Evolutionary conservation across 345 rosid genomes (phyloP).

Genomic region (Pugionium dolabratum): DNA sequence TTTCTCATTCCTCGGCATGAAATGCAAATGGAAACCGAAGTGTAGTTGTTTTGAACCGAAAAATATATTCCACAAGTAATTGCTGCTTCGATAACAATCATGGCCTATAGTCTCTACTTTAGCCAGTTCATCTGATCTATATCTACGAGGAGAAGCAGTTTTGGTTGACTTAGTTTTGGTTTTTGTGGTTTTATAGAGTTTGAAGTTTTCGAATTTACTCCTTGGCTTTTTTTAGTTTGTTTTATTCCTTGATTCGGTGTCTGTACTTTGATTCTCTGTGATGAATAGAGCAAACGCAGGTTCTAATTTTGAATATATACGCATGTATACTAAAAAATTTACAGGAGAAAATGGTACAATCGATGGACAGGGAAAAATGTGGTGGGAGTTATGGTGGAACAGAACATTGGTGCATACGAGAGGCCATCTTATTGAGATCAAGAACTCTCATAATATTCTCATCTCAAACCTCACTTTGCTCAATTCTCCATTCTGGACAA

Average conservation of each 20-base stretch:
- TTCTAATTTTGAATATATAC: neutral
- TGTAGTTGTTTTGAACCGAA: too few relatives aligned
- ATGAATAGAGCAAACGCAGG: neutral
- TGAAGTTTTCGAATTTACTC: neutral
- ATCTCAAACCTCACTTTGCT: conserved; percentile 82
- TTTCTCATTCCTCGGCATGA: conserved; percentile 18
- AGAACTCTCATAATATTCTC: conserved; percentile 73
- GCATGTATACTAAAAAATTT: neutral
- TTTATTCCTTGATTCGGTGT: neutral
- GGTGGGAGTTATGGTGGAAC: conserved; percentile 99
- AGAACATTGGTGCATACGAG: conserved; percentile 82
- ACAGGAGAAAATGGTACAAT: conserved; percentile 91
- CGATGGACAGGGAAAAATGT: conserved; percentile 96
- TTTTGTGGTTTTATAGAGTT: neutral
- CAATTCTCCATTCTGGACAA: conserved; percentile 95
- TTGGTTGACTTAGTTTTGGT: neutral
- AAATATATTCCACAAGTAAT: too few relatives aligned
- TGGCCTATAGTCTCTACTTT: neutral
- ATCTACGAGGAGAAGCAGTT: neutral
- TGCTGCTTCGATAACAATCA: too few relatives aligned
- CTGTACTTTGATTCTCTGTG: neutral
- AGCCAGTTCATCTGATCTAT: neutral
- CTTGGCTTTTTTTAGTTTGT: neutral
- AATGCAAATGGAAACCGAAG: too few relatives aligned
- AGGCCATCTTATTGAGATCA: conserved; percentile 88